phyloP scores from a whole-genome alignment of 2,329 filamentous ascomycete genomes.

The Colletotrichum sp. region DNA sequence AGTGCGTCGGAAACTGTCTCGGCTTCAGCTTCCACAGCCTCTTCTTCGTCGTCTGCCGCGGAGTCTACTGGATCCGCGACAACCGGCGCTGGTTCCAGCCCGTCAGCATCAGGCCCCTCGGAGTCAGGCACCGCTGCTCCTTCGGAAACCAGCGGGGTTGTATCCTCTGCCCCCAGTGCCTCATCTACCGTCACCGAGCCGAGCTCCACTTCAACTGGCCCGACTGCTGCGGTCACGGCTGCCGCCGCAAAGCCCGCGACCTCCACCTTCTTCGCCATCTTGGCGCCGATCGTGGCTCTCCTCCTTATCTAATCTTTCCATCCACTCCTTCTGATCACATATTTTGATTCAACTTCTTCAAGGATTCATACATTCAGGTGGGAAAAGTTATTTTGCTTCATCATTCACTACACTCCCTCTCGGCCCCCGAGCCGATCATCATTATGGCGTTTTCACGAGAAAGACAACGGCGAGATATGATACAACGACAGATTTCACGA shows the following conservation, averaged over 20 bases:
- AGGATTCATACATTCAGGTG: not conserved
- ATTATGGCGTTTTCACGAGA: not conserved
- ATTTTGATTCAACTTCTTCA: not conserved
- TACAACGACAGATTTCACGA: slow-evolving; percentile 9
- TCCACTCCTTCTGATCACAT: not conserved
- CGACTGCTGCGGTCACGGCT: not conserved
- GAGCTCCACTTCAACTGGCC: not conserved
- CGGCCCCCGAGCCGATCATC: not conserved
- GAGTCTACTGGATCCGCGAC: not conserved
- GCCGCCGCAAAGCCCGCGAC: not conserved
- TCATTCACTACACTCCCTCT: slow-evolving; percentile 7
- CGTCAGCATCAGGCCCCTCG: not conserved
- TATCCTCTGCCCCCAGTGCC: not conserved
- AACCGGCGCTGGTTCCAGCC: not conserved
- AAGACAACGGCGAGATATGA: not conserved
- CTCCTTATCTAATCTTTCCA: not conserved
- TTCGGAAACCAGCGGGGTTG: not conserved
- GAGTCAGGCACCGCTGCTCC: not conserved
- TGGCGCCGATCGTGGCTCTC: slow-evolving; percentile 10
- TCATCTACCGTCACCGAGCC: not conserved
- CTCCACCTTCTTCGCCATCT: not conserved
- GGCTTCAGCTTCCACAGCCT: not conserved
- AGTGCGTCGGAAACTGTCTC: not conserved
- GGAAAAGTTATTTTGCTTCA: not conserved
- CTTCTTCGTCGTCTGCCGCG: not conserved